Conservation (phyloP, 1,284 basidiomycete genomes). For the Cryptococcus hybrid region DNA sequence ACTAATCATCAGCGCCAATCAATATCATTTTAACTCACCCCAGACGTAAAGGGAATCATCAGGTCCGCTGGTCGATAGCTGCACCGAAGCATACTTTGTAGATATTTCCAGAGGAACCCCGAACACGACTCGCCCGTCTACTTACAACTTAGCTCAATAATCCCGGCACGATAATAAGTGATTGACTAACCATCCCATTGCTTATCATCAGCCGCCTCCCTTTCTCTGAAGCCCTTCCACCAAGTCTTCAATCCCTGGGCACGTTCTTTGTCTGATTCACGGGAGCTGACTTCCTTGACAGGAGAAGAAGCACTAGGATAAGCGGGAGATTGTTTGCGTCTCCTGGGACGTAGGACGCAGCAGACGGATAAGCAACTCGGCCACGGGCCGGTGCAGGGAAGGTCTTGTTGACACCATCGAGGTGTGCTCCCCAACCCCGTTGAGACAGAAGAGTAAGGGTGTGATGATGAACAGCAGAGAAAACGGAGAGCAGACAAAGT, state of each 20-base stretch:
- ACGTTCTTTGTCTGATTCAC: conserved; percentile 32
- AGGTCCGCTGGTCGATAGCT: conserved; percentile 85
- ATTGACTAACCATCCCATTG: not conserved
- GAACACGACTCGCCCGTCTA: conserved; percentile 61
- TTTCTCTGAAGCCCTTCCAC: conserved; percentile 61
- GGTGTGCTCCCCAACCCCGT: not conserved
- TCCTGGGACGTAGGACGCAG: conserved; percentile 36
- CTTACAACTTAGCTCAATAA: conserved; percentile 27
- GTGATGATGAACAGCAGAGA: no score
- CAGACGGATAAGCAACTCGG: conserved; percentile 40
- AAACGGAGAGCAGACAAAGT: no score
- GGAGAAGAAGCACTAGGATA: conserved; percentile 19
- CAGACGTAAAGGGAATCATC: conserved; percentile 81
- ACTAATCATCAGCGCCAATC: conserved; percentile 47
- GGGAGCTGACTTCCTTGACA: conserved; percentile 17
- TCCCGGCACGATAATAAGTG: not conserved
- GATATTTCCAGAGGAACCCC: conserved; percentile 80
- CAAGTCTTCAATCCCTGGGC: conserved; percentile 60
- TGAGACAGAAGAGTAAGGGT: not conserved
- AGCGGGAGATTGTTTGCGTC: conserved; percentile 28
- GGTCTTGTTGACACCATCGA: conserved; percentile 44
- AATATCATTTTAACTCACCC: conserved; percentile 36
- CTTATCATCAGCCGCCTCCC: conserved; percentile 47
- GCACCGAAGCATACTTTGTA: conserved; percentile 82
- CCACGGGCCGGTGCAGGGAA: conserved; percentile 28